Conservation (phyloP, 2,329 filamentous ascomycete genomes). For the Bimuria novae-zelandiae region DNA sequence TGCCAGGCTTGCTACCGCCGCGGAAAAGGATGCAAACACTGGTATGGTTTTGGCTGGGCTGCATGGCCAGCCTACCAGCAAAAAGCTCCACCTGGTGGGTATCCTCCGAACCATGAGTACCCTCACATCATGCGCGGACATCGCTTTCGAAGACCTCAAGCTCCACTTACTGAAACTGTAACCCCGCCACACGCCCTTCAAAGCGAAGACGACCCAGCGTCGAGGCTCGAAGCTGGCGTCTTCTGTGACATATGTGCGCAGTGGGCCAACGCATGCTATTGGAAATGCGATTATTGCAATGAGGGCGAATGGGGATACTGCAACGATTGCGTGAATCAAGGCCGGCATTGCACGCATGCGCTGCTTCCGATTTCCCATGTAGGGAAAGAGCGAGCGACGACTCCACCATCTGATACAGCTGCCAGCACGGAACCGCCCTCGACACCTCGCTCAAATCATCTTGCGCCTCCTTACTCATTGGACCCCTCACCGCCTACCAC, state of each 20-base stretch:
- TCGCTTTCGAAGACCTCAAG: constrained; percentile 46
- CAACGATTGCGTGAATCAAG: constrained; percentile 82
- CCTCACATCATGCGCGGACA: constrained; percentile 59
- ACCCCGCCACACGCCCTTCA: constrained; percentile 39
- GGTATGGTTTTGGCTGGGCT: constrained; percentile 82
- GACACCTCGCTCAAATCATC: constrained; percentile 20
- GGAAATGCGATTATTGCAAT: constrained; percentile 86
- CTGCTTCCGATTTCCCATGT: constrained; percentile 76
- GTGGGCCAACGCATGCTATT: constrained; percentile 82
- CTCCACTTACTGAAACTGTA: constrained; percentile 27
- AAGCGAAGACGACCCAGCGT: constrained; percentile 69
- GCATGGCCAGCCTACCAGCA: constrained; percentile 69
- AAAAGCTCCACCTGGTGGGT: constrained; percentile 48
- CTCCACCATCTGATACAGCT: constrained; percentile 11
- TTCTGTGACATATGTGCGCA: constrained; percentile 80
- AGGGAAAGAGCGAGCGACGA: constrained; percentile 24
- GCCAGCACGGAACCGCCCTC: constrained; percentile 23
- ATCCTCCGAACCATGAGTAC: constrained; percentile 48
- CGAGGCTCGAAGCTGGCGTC: constrained; percentile 74
- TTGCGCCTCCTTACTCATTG: constrained; percentile 31
- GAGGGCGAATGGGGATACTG: constrained; percentile 96
- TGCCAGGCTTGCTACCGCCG: constrained; percentile 80
- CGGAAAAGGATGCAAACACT: constrained; percentile 78
- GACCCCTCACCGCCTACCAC: constrained; percentile 40
- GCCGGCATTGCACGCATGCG: constrained; percentile 78